These are phyloP conservation scores for Candida mesenterica DNA, from an alignment of 1,139 yeast species.

Conservation along the genomic window DNA sequence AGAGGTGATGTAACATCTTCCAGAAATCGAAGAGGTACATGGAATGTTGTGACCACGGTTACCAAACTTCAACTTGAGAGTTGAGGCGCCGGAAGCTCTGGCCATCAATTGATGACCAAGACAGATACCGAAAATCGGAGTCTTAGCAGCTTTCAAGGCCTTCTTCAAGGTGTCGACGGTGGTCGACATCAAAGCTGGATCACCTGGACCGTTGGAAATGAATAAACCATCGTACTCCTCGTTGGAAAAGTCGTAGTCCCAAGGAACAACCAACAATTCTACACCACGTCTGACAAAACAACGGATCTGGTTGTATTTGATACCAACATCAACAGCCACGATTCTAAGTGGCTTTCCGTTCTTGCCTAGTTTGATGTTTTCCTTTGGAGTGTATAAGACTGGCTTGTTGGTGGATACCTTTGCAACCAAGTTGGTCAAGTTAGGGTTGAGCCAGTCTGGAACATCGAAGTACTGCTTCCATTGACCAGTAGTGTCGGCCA, in stretches of 20 bases:
- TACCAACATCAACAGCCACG: slow-evolving; percentile 93
- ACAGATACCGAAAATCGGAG: slow-evolving; percentile 96
- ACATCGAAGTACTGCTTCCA: slow-evolving; percentile 69
- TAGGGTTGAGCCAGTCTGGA: slow-evolving; percentile 94
- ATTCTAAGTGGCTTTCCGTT: slow-evolving; percentile 80
- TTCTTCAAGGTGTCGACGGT: slow-evolving; percentile 59
- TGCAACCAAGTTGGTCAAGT: slow-evolving; percentile 85
- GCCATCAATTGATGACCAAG: slow-evolving; percentile 97
- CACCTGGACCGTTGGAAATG: slow-evolving; percentile 99
- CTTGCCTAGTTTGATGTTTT: slow-evolving; percentile 52
- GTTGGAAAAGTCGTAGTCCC: slow-evolving; percentile 80
- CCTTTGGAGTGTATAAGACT: slow-evolving; percentile 59
- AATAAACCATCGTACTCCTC: slow-evolving; percentile 93
- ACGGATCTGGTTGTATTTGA: slow-evolving; percentile 96
- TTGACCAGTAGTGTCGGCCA: slow-evolving; percentile 24
- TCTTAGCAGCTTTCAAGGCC: slow-evolving; percentile 59
- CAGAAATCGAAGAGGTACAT: slow-evolving; percentile 88
- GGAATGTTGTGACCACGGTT: slow-evolving; percentile 99
- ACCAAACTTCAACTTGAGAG: slow-evolving; percentile 93
- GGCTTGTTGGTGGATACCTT: slow-evolving; percentile 82
- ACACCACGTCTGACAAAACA: slow-evolving; percentile 96
- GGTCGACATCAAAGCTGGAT: slow-evolving; percentile 79
- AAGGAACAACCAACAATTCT: slow-evolving; percentile 92
- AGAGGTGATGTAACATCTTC: slow-evolving; percentile 97
- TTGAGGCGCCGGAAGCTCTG: slow-evolving; percentile 91